Evolutionary conservation across 257 asterid species (phyloP), one percentile per base, ranked within the genome.

Genomic region (Lycium ferocissimum): DNA sequence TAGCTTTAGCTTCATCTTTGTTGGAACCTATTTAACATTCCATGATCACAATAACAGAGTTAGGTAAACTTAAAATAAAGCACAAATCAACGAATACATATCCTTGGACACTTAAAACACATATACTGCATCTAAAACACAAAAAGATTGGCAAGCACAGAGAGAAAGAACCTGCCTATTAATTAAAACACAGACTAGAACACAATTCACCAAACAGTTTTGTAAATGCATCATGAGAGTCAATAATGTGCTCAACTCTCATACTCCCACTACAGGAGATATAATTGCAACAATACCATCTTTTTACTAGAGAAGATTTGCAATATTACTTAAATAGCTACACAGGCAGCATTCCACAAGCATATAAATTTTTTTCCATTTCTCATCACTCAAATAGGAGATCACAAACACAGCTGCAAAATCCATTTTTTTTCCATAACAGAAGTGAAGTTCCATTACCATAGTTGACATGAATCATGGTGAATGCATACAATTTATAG

Each of bases 1-100:
- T 73, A 38, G 45, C 88, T 91, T 93, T 91, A 9, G 84, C 26
- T 73, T 96, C 98, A 69, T 91, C 98, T 76, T 89, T 92, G 85
- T 93, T 94, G 12, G 97, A 35, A 76, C 99, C 99, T 96, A 72
- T 75, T 54, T 17, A 26, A 10, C 13, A 38, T 51, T 51, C 3
- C 45, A 76, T 17, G 26, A 76, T 38, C 63, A 76, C 22, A 75
- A 47, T 12, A 22, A 75, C 43, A 75, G 13, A 14, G 45, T 75
- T 13, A 49, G 81, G 81, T 22, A 1, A 20, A 6, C 45, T 6
- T 49, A 2, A 49, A 75, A 13, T 75, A 26, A 4, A 51, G 45
- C 15, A 22, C 45, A 76, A 53, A 20, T 3, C 45, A 73, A 37
- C 26, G 26, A 15, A 51, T 26, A 47, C 3, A 13, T 51, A 43